phyloP scores from a whole-genome alignment of 257 asterid species.

The Mitragyna speciosa region DNA sequence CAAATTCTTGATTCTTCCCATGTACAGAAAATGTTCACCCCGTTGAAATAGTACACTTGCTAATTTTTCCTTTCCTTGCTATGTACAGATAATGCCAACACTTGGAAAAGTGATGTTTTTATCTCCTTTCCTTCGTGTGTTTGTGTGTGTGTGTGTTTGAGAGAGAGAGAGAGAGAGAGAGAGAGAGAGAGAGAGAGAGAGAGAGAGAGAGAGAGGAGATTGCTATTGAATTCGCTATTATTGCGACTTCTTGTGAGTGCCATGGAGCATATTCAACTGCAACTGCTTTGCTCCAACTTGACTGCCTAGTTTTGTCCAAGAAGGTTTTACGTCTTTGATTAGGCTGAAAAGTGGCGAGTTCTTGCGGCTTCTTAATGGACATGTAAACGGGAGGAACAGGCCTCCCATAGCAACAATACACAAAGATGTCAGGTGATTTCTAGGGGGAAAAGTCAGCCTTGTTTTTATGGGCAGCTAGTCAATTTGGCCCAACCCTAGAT shows the following conservation, averaged over 20 bases:
- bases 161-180: no score
- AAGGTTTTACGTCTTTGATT: slow-evolving; percentile 14
- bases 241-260: background rate
- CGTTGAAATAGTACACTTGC: background rate
- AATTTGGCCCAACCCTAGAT: slow-evolving; percentile 77
- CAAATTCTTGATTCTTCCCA: slow-evolving; percentile 23
- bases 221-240: background rate
- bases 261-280: background rate
- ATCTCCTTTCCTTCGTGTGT: background rate
- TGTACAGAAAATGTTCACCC: slow-evolving; percentile 17
- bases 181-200: no score
- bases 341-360: slow-evolving; percentile 97
- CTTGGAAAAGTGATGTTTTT: background rate
- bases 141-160: no score
- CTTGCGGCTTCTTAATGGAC: slow-evolving; percentile 85
- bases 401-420: no score
- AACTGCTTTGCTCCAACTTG: background rate
- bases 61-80: background rate
- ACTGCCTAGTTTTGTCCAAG: background rate
- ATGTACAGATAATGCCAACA: no score
- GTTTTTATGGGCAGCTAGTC: slow-evolving; percentile 95
- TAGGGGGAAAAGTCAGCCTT: slow-evolving; percentile 87
- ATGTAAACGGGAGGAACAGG: no score
- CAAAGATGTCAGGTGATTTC: slow-evolving; percentile 69
- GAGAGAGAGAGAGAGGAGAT: no score